Evolutionary conservation across 164 flowering plant genomes (phyloP).

Genomic region (Liquidambar formosana): DNA sequence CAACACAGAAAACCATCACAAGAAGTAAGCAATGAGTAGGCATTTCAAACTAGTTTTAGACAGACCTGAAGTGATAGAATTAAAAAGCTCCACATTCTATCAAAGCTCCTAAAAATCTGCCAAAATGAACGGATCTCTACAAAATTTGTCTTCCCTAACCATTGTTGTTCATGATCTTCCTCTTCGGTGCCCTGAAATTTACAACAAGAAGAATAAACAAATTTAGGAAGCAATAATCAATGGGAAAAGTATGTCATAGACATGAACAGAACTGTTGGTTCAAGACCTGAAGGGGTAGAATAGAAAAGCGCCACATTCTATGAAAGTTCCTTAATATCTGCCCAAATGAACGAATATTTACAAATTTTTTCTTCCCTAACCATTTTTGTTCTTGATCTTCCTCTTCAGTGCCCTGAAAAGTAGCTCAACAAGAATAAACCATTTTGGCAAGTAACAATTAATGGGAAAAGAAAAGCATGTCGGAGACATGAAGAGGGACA

Average conservation of each 20-base stretch:
- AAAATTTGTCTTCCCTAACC: constrained; percentile 97
- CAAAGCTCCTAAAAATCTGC: constrained; percentile 94
- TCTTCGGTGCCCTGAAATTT: background rate
- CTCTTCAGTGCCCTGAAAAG: constrained; percentile 23
- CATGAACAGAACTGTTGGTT: no score
- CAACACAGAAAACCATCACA: background rate
- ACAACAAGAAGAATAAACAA: no score
- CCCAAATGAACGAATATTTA: no score
- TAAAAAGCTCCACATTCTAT: constrained; percentile 87
- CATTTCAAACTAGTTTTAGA: constrained; percentile 4
- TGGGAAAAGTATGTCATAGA: no score
- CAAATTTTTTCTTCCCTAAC: no score
- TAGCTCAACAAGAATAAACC: background rate
- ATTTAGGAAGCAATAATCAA: no score
- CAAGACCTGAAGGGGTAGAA: no score
- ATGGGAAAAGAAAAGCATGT: background rate
- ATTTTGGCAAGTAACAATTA: no score
- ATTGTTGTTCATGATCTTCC: constrained; percentile 39
- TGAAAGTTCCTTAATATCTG: no score
- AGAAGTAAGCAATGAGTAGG: background rate
- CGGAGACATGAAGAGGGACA: background rate
- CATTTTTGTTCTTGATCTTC: no score
- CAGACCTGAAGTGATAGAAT: constrained; percentile 86
- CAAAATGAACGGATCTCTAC: constrained; percentile 90
- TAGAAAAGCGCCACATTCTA: no score